Evolutionary conservation across 2,329 filamentous ascomycete species (phyloP).

Genomic region (Apiospora malaysiana): DNA sequence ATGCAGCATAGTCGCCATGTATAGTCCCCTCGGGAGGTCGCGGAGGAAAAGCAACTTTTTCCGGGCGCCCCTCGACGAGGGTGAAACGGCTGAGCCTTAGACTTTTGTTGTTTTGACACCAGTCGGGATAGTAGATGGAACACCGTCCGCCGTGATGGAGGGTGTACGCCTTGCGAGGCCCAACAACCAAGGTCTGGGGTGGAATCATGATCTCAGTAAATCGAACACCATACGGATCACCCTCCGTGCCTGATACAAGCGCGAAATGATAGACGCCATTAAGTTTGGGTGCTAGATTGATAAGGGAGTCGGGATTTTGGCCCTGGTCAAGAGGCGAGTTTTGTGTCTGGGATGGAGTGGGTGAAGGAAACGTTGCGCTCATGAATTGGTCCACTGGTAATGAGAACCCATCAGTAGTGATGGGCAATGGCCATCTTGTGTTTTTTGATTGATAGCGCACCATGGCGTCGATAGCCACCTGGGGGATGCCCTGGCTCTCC

Average conservation of each 20-base stretch:
- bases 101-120: not conserved
- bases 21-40: not conserved
- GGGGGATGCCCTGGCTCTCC: not conserved
- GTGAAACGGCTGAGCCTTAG: constrained; percentile 4
- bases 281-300: not conserved
- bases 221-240: not conserved
- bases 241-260: not conserved
- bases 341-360: not conserved
- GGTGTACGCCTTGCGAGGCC: not conserved
- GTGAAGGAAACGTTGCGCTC: not conserved
- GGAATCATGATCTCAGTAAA: not conserved
- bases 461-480: not conserved
- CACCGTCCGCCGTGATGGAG: not conserved
- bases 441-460: not conserved
- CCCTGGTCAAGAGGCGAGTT: not conserved
- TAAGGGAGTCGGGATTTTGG: not conserved
- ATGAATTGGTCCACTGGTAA: not conserved
- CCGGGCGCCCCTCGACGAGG: not conserved
- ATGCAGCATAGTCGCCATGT: not conserved
- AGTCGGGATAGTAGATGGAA: not conserved
- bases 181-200: not conserved
- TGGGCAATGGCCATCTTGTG: not conserved
- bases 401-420: not conserved
- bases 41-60: not conserved
- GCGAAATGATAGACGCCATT: not conserved